These are phyloP conservation scores for Chlamydomonas sphaeroides DNA, from an alignment of 139 green algal species.

Conservation along the genomic window DNA sequence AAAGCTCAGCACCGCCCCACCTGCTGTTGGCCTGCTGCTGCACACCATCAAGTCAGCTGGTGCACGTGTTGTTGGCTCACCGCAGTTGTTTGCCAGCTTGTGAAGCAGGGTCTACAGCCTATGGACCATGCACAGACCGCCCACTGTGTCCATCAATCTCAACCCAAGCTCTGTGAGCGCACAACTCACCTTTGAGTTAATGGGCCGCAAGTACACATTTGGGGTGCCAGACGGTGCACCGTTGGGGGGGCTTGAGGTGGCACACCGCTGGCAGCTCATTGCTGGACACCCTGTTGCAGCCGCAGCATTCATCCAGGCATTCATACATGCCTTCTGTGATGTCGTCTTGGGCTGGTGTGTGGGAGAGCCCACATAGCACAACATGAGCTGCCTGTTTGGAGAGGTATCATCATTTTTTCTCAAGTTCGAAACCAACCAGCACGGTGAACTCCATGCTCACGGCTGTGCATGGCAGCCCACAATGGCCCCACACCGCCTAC, in stretches of 20 bases:
- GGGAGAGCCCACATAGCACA: neutral
- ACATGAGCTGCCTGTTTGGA: conserved; percentile 9
- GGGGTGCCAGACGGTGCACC: neutral
- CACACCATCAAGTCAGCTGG: neutral
- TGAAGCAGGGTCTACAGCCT: neutral
- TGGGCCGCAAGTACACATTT: neutral
- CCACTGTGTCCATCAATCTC: neutral
- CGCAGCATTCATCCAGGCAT: neutral
- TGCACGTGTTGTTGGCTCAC: neutral
- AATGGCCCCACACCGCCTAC: neutral
- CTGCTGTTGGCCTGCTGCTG: neutral
- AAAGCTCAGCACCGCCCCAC: neutral
- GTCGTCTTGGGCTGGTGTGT: conserved; percentile 6
- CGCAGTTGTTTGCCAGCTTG: neutral
- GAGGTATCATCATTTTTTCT: neutral
- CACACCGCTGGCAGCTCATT: conserved; percentile 5
- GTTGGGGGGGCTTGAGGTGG: neutral
- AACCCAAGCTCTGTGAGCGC: neutral
- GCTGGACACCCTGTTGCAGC: neutral
- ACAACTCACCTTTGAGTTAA: neutral
- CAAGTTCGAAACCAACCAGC: conserved; percentile 9
- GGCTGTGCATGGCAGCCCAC: neutral
- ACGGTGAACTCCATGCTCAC: neutral
- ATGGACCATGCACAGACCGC: neutral
- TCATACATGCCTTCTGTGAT: neutral